Evolutionary conservation across 345 rosid genomes (phyloP), one percentile per base, ranked within the genome.

Genomic region (Psidium guajava): DNA sequence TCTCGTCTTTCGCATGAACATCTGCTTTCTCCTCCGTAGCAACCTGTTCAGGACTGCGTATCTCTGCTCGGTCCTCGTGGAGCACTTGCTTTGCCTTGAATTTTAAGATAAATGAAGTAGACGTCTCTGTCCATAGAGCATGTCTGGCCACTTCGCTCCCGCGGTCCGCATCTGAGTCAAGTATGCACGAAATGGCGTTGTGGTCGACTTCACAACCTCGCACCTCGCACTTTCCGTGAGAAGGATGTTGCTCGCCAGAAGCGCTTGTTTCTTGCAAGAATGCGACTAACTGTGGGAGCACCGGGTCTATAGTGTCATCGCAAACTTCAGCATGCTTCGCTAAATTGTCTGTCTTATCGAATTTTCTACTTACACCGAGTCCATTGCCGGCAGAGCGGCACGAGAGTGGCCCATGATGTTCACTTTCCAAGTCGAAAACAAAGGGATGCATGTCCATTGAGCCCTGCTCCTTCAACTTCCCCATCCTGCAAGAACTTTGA

Each of bases 201-300:
- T 53, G 50, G 42, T 85, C 86, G 36, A 81, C 27, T 36, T 82
- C 56, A 52, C 85, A 51, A 40, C 81, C 53, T 69, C 61, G 85
- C 6, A 27, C 54, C n/a, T 52, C 24, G 54, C 83, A 54, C 49
- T 83, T 86, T 21, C 85, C 55, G 36, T 53, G 53, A 10, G 57
- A 57, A 86, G 81, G n/a, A 15, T 54, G 81, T 83, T 85, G 88
- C 21, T 28, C 52, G 6, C 87, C 89, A 81, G 69, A 85, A 55
- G 54, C 84, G 83, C 73, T 61, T 81, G 56, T 85, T 69, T 80
- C 88, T 88, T 87, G 86, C 49, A 90, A 47, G 82, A 90, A 90
- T 10, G 87, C 77, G 64, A 88, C 89, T 86, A 89, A 82, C 82
- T 90, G 90, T 7, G 92, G 92, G 40, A 24, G 82, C 56, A 64